phyloP scores from a whole-genome alignment of 2,329 filamentous ascomycete species.

The Ophiosphaerella herpotricha region DNA sequence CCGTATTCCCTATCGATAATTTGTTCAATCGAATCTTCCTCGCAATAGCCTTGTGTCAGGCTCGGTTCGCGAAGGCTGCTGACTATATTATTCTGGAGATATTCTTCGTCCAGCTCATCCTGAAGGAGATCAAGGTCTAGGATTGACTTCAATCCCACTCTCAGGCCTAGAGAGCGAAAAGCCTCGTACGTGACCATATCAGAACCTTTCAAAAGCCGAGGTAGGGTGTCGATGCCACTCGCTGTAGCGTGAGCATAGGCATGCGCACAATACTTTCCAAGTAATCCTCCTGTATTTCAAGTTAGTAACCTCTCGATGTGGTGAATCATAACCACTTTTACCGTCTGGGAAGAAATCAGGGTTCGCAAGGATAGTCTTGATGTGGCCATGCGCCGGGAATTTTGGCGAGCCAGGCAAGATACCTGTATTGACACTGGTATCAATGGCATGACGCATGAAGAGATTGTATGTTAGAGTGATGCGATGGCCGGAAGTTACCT shows the following conservation, averaged over 20 bases:
- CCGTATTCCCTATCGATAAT: neutral
- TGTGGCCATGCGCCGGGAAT: constrained; percentile 44
- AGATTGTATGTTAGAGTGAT: constrained; percentile 64
- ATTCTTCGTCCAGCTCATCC: neutral
- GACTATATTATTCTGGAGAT: neutral
- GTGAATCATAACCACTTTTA: constrained; percentile 11
- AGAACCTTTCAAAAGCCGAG: constrained; percentile 51
- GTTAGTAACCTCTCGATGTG: constrained; percentile 2
- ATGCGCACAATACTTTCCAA: constrained; percentile 55
- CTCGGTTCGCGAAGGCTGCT: no score
- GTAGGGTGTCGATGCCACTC: constrained; percentile 30
- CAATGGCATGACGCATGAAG: constrained; percentile 48
- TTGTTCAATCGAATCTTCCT: neutral
- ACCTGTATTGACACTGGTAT: constrained; percentile 27
- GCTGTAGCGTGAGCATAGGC: constrained; percentile 52
- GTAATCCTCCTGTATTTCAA: constrained; percentile 43
- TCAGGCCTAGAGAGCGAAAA: constrained; percentile 41
- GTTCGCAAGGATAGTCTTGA: constrained; percentile 38
- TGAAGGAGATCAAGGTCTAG: neutral
- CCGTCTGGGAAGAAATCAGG: constrained; percentile 46
- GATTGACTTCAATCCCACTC: constrained; percentile 12
- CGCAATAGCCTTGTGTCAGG: no score
- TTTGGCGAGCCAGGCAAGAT: constrained; percentile 36
- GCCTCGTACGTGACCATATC: constrained; percentile 51
- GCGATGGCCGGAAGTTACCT: constrained; percentile 57